Conservation (phyloP, 352 stramenopile species). For the Thalassiosira livingstoniorum region DNA sequence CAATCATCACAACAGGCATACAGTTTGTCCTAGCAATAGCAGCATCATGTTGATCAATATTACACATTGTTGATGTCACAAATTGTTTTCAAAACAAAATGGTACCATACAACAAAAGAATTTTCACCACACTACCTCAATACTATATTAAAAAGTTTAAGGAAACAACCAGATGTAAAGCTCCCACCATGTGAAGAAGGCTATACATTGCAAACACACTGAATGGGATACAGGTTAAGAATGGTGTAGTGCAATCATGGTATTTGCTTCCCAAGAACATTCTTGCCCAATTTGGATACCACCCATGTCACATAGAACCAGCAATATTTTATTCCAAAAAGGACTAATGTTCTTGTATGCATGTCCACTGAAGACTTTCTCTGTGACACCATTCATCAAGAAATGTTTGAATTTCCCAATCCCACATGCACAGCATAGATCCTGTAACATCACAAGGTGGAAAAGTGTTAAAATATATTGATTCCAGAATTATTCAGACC, state of each 20-base stretch:
- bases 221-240: constrained; percentile 18
- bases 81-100: constrained; percentile 29
- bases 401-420: not conserved
- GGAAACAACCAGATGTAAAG: constrained; percentile 1
- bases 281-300: constrained; percentile 10
- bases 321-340: constrained; percentile 1
- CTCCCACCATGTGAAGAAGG: not conserved
- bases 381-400: not conserved
- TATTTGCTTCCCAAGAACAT: constrained; percentile 6
- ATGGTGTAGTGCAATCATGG: constrained; percentile 7
- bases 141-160: constrained; percentile 18
- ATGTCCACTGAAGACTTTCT: constrained; percentile 21
- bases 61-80: constrained; percentile 9
- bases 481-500: constrained; percentile 23
- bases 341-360: not conserved
- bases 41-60: not conserved
- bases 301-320: constrained; percentile 1
- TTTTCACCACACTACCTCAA: constrained; percentile 1
- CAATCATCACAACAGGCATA: not conserved
- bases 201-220: constrained; percentile 11
- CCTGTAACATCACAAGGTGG: not conserved
- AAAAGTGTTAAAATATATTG: constrained; percentile 9
- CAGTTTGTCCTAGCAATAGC: constrained; percentile 6
- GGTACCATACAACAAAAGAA: constrained; percentile 7
- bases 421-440: not conserved